Base-by-base conservation (phyloP, 2,329 filamentous ascomycete genomes). In the Bipolaris sorokiniana region DNA sequence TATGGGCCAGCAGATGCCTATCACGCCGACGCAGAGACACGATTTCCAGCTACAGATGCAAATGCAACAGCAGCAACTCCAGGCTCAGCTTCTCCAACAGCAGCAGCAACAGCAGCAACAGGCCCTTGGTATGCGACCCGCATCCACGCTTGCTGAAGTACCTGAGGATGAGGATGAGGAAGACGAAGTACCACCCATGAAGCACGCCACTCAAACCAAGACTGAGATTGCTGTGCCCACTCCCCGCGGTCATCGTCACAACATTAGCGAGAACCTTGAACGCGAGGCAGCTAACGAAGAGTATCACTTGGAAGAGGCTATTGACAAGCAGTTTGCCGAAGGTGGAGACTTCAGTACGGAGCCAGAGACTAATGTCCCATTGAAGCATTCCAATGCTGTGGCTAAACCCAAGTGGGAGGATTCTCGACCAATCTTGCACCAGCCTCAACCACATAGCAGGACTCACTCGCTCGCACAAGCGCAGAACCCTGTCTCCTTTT, bases 261-360 rank as follows among this genome's bases (percentile, higher is more conserved):
- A 92, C 65, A 83, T 91, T 38, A 92, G 89, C 68, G 84, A 88
- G 61, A 91, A 87, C 44, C 82, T 96, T 22, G 92, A 97, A 73
- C 89, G 88, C 60, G 92, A 95, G 65, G 89, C 96, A 54, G 89
- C 95, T 48, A 90, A 93, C 69, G 89, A 90, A 4, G 91, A 96
- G 68, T 94, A 95, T 70, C 91, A 94, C 67, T 77, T 95, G 59
- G 90, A 93, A 71, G 87, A 92, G 71, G 88, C 91, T 59, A 87
- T 93, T 60, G 87, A 91, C 49, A 88, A 89, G 51, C 89, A 94
- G 68, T 81, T 94, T 47, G 89, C 93, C 58, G 89, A 92, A 64
- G 88, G 90, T 53, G 90, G 91, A 64, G 73, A 70, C 68, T 79
- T 91, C 70, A 90, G 87, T 67, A 88, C 88, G 1, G 86, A 77